A percentile compares a stretch with the other conserved stretches of the same genome.
phyloP scores from a whole-genome alignment of 1,284 basidiomycete genomes.

The Moesziomyces globuligerus region DNA sequence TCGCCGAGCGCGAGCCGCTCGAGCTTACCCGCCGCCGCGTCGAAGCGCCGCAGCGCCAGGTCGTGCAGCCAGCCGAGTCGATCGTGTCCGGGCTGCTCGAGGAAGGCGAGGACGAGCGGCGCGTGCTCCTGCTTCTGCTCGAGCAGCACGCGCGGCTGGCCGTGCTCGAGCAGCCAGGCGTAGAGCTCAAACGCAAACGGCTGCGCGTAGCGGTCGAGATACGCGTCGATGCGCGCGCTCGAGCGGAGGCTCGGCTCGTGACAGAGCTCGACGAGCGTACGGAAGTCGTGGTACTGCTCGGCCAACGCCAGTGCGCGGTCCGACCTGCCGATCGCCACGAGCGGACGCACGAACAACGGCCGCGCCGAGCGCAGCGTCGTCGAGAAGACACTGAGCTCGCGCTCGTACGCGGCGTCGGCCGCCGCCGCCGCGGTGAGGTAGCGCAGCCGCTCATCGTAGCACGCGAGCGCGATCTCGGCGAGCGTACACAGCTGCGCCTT shows the following conservation, averaged over 20 bases:
- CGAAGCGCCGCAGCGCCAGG: slow-evolving; percentile 77
- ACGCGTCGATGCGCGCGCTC: slow-evolving; percentile 70
- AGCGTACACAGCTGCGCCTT: slow-evolving; percentile 79
- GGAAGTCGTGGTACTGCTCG: slow-evolving; percentile 85
- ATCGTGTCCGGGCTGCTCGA: slow-evolving; percentile 74
- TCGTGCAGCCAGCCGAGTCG: slow-evolving; percentile 87
- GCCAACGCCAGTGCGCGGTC: slow-evolving; percentile 81
- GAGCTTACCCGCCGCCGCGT: slow-evolving; percentile 76
- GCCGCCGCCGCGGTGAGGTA: slow-evolving; percentile 60
- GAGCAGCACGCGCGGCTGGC: slow-evolving; percentile 79
- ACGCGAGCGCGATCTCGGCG: slow-evolving; percentile 67
- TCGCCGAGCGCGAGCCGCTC: slow-evolving; percentile 71
- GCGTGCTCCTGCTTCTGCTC: slow-evolving; percentile 76
- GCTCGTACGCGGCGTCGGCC: slow-evolving; percentile 37
- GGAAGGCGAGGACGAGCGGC: slow-evolving; percentile 79
- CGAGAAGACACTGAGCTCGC: slow-evolving; percentile 73
- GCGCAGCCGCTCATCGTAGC: slow-evolving; percentile 67
- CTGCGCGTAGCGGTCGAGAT: slow-evolving; percentile 82
- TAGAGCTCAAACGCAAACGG: slow-evolving; percentile 89
- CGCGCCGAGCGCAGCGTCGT: slow-evolving; percentile 77
- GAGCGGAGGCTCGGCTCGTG: slow-evolving; percentile 70
- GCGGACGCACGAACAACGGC: slow-evolving; percentile 78
- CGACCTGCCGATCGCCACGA: slow-evolving; percentile 77
- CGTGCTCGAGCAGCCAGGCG: slow-evolving; percentile 73
- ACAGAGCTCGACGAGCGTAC: slow-evolving; percentile 82